phyloP scores from a whole-genome alignment of 495 filamentous ascomycete genomes.

The Lasiosphaeriaceae sp. region DNA sequence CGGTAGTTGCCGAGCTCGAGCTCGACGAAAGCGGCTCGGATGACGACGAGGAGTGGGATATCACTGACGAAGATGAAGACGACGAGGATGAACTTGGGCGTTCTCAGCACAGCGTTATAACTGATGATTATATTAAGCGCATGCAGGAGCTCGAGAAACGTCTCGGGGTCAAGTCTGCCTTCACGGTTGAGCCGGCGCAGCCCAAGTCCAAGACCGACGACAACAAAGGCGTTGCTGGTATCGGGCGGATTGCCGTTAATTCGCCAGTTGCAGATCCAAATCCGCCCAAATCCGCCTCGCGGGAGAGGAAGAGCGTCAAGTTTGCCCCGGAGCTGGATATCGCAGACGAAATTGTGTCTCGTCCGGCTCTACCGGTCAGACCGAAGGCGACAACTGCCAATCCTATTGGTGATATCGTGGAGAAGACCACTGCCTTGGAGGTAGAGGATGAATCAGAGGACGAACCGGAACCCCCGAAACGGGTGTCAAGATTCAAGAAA shows the following conservation, averaged over 20 bases:
- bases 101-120: conserved; percentile 56
- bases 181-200: conserved; percentile 13
- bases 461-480: conserved; percentile 29
- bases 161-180: conserved; percentile 52
- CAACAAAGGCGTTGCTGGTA: conserved; percentile 13
- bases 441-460: conserved; percentile 22
- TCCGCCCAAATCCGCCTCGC: not conserved
- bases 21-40: conserved; percentile 67
- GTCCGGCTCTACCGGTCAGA: conserved; percentile 28
- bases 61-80: conserved; percentile 49
- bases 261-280: not conserved
- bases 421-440: conserved; percentile 42
- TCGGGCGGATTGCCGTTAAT: conserved; percentile 20
- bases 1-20: conserved; percentile 89
- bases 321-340: conserved; percentile 78
- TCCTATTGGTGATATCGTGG: conserved; percentile 49
- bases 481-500: conserved; percentile 46
- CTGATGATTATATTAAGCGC: conserved; percentile 65
- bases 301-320: conserved; percentile 65
- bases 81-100: conserved; percentile 67
- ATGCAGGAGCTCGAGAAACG: conserved; percentile 83
- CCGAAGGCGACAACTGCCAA: conserved; percentile 32
- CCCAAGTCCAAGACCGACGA: conserved; percentile 9
- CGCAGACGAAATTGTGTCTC: conserved; percentile 31
- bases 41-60: conserved; percentile 51